Conservation (phyloP, 495 filamentous ascomycete genomes). For the Daldinia grandis region DNA sequence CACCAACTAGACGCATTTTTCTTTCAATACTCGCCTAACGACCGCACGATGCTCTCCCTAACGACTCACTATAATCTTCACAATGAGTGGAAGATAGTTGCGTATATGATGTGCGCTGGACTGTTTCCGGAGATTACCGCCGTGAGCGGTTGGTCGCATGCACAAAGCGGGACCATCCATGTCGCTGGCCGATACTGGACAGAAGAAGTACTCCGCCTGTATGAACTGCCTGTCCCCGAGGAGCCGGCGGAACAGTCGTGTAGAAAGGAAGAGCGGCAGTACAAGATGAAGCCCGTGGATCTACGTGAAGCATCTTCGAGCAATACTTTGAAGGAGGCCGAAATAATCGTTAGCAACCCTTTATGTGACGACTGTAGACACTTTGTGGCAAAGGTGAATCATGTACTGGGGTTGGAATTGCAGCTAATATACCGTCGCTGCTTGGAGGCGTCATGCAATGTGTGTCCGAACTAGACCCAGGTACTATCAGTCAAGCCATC, state of each 20-base stretch:
- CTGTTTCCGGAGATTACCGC: neutral
- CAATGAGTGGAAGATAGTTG: neutral
- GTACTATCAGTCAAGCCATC: too few species aligned
- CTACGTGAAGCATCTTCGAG: neutral
- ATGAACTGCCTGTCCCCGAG: neutral
- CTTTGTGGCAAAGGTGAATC: neutral
- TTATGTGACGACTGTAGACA: neutral
- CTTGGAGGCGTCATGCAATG: neutral
- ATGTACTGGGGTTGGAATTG: neutral
- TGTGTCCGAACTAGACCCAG: neutral
- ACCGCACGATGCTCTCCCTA: neutral
- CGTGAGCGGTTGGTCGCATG: neutral
- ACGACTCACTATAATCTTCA: neutral
- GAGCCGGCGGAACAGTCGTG: neutral
- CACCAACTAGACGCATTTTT: neutral
- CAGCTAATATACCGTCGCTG: neutral
- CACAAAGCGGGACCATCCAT: neutral
- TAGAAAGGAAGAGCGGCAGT: neutral
- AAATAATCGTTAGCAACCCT: neutral
- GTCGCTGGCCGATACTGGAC: neutral
- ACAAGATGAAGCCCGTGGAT: neutral
- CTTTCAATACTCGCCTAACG: neutral
- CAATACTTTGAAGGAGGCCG: neutral
- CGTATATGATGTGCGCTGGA: neutral
- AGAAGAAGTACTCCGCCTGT: neutral